phyloP scores from a whole-genome alignment of 2,329 filamentous ascomycete species.

The Apiospora aurea region DNA sequence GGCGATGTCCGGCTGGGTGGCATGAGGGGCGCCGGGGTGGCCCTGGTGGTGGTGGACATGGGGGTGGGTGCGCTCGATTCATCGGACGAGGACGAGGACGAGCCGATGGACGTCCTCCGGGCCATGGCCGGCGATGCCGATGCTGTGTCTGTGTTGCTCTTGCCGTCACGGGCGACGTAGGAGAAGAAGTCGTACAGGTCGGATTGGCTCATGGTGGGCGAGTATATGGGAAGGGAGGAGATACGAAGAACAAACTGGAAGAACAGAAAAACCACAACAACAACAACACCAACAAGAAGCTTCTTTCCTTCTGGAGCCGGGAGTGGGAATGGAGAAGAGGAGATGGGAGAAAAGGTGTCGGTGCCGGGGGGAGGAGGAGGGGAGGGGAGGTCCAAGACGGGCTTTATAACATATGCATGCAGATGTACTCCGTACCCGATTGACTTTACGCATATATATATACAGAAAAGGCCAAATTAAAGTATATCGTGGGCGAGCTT shows the following conservation, averaged over 20 bases:
- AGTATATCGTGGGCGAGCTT: not conserved
- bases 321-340: not conserved
- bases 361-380: not conserved
- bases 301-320: not conserved
- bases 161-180: slow-evolving; percentile 16
- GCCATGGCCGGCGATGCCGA: not conserved
- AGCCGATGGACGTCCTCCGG: not conserved
- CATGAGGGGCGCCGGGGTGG: not conserved
- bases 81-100: not conserved
- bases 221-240: not conserved
- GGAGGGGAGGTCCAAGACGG: not conserved
- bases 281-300: not conserved
- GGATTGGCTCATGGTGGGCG: slow-evolving; percentile 7
- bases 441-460: not conserved
- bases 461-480: not conserved
- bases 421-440: not conserved
- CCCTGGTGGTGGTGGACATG: not conserved
- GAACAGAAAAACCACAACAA: not conserved
- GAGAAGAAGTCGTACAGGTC: slow-evolving; percentile 19
- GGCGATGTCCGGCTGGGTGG: not conserved
- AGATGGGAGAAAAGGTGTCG: not conserved
- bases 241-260: not conserved
- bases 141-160: not conserved
- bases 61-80: not conserved
- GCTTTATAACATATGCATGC: not conserved